Evolutionary conservation across 768 basidiomycete species (phyloP).

Genomic region (Rhodosporidiobolus odoratus): DNA sequence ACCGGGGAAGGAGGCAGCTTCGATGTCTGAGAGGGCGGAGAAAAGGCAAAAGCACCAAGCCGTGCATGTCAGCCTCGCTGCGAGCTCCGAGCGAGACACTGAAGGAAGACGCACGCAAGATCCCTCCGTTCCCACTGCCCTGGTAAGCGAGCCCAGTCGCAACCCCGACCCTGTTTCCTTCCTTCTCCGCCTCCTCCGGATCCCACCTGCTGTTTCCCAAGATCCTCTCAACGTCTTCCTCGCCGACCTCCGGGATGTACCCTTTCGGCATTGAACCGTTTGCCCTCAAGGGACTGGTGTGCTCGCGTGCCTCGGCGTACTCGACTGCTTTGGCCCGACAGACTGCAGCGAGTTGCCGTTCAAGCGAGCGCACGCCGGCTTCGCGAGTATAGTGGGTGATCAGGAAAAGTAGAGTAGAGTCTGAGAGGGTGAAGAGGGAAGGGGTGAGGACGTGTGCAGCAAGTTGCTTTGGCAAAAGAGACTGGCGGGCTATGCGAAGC

Average conservation of each 20-base stretch:
- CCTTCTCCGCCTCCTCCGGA: conserved; percentile 55
- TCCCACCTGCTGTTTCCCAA: conserved; percentile 76
- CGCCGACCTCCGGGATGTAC: conserved; percentile 62
- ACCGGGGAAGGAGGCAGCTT: conserved; percentile 74
- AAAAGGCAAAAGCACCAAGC: too few relatives aligned
- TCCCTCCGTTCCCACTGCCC: conserved; percentile 44
- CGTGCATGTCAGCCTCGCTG: not conserved
- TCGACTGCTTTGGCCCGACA: conserved; percentile 88
- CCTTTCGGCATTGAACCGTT: conserved; percentile 30
- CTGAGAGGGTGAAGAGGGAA: conserved; percentile 62
- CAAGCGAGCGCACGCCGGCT: conserved; percentile 85
- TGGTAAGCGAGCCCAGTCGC: conserved; percentile 45
- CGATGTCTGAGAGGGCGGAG: conserved; percentile 57
- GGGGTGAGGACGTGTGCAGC: conserved; percentile 65
- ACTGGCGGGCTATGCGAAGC: conserved; percentile 76
- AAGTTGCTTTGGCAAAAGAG: conserved; percentile 84
- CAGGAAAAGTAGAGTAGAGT: conserved; percentile 60
- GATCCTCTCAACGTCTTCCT: conserved; percentile 72
- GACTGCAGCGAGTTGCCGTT: conserved; percentile 79
- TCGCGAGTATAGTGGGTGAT: conserved; percentile 70
- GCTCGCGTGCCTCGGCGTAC: conserved; percentile 60
- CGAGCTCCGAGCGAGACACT: not conserved
- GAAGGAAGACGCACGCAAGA: conserved; percentile 30
- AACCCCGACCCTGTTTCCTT: conserved; percentile 21
- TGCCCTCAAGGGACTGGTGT: not conserved